A percentile compares a stretch with the other conserved stretches of the same genome.
Conservation (phyloP, 2,329 filamentous ascomycete species). For the Pseudopithomyces maydicus region DNA sequence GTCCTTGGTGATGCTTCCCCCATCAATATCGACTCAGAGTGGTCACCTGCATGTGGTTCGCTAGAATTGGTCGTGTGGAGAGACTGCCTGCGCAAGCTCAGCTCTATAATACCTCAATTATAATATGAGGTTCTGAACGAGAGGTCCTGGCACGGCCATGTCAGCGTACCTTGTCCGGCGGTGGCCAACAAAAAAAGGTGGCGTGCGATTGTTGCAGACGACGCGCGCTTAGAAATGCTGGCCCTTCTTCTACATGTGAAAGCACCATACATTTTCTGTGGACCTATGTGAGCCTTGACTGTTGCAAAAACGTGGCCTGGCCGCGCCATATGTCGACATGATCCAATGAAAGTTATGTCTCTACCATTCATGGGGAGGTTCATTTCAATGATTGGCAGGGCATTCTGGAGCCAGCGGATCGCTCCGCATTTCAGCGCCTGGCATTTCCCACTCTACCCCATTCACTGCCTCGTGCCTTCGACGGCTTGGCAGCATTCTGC, state of each 20-base stretch:
- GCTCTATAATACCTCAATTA: slow-evolving; percentile 34
- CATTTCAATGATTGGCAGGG: slow-evolving; percentile 21
- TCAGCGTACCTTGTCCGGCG: slow-evolving; percentile 24
- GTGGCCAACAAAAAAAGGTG: slow-evolving; percentile 21
- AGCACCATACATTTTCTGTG: neutral
- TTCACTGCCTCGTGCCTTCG: slow-evolving; percentile 23
- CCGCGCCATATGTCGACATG: slow-evolving; percentile 16
- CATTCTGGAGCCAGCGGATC: slow-evolving; percentile 31
- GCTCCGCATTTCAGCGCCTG: slow-evolving; percentile 35
- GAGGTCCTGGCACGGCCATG: slow-evolving; percentile 21
- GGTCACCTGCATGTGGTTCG: slow-evolving; percentile 34
- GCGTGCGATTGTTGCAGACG: slow-evolving; percentile 30
- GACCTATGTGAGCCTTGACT: slow-evolving; percentile 16
- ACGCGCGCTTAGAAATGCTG: slow-evolving; percentile 24
- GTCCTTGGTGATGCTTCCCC: slow-evolving; percentile 31
- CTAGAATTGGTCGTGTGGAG: slow-evolving; percentile 24
- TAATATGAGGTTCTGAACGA: slow-evolving; percentile 28
- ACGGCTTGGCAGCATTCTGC: slow-evolving; percentile 23
- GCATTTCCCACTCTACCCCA: slow-evolving; percentile 20
- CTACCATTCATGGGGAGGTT: slow-evolving; percentile 6
- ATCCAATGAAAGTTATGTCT: neutral
- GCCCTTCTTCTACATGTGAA: slow-evolving; percentile 13
- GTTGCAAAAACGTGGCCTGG: slow-evolving; percentile 22
- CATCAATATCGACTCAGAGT: slow-evolving; percentile 20
- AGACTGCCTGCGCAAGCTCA: slow-evolving; percentile 24